Percentiles rank a stretch among this genome's conserved stretches.
Conservation (phyloP, 1,139 yeast genomes). For the Diutina sp. region DNA sequence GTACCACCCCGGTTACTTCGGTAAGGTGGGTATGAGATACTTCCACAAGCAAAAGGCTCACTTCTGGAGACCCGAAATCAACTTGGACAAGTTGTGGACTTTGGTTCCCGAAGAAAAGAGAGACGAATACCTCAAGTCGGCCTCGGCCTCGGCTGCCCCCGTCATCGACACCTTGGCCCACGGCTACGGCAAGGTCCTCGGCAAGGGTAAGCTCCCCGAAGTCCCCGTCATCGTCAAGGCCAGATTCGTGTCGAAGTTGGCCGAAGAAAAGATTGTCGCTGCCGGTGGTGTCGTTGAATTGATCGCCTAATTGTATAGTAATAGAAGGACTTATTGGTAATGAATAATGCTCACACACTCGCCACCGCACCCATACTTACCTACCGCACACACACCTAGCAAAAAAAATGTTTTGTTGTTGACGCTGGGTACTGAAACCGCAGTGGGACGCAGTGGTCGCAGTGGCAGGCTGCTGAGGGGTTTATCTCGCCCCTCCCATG, state of each 20-base stretch:
- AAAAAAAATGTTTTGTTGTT: background rate
- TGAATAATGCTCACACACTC: background rate
- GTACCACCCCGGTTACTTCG: conserved; percentile 99
- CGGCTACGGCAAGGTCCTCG: conserved; percentile 99
- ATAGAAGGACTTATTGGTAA: background rate
- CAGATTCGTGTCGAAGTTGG: conserved; percentile 97
- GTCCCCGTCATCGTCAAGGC: conserved; percentile 99
- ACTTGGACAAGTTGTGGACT: conserved; percentile 98
- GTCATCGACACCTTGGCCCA: conserved; percentile 98
- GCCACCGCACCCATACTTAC: too few species aligned
- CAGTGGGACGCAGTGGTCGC: too few species aligned
- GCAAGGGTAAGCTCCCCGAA: conserved; percentile 96
- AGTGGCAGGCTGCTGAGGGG: too few species aligned
- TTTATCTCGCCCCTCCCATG: too few species aligned
- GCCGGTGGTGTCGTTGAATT: conserved; percentile 99
- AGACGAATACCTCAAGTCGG: conserved; percentile 82
- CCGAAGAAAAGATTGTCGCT: conserved; percentile 99
- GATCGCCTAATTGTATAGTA: conserved; percentile 57
- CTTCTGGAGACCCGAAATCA: conserved; percentile 97
- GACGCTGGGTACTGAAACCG: background rate
- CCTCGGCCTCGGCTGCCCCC: conserved; percentile 90
- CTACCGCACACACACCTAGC: background rate
- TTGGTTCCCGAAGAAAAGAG: conserved; percentile 90
- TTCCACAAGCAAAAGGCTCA: conserved; percentile 96
- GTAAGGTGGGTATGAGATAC: conserved; percentile 99